phyloP scores from a whole-genome alignment of 139 green algal species.

The Coelastrella sp. region DNA sequence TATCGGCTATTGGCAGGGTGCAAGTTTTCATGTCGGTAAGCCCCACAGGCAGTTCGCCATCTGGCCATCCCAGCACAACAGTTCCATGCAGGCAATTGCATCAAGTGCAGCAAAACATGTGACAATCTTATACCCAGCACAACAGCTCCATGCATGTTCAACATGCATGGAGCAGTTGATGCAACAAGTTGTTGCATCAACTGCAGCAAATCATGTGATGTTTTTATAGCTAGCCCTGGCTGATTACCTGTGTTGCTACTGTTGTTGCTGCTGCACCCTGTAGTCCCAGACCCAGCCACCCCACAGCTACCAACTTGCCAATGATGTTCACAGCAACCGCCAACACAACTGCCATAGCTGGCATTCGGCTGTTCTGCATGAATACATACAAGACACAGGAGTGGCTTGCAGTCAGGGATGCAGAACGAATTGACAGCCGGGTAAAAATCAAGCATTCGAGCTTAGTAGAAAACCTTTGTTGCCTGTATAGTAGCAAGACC shows the following conservation, averaged over 20 bases:
- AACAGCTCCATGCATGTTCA: neutral
- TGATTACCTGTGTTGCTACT: constrained; percentile 69
- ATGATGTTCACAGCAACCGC: constrained; percentile 46
- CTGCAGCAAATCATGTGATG: neutral
- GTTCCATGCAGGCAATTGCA: neutral
- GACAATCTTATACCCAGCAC: neutral
- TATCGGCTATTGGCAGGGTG: too few relatives aligned
- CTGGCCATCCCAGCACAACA: too few relatives aligned
- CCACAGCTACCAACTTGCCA: constrained; percentile 68
- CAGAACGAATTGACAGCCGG: neutral
- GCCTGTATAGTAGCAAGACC: too few relatives aligned
- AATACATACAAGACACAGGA: neutral
- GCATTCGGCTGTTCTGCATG: constrained; percentile 42
- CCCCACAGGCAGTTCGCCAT: too few relatives aligned
- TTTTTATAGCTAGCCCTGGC: neutral
- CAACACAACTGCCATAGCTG: constrained; percentile 37
- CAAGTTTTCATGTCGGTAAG: too few relatives aligned
- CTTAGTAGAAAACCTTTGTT: neutral
- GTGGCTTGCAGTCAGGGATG: neutral
- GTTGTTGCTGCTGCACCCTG: constrained; percentile 73
- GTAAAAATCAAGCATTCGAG: neutral
- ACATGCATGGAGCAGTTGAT: neutral
- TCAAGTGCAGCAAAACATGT: neutral
- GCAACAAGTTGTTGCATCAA: neutral
- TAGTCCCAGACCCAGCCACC: constrained; percentile 67